Percentiles rank a stretch among this genome's conserved stretches.
These are phyloP conservation scores for Allantophomopsis lycopodina DNA, from an alignment of 2,329 filamentous ascomycete genomes.

Conservation along the genomic window DNA sequence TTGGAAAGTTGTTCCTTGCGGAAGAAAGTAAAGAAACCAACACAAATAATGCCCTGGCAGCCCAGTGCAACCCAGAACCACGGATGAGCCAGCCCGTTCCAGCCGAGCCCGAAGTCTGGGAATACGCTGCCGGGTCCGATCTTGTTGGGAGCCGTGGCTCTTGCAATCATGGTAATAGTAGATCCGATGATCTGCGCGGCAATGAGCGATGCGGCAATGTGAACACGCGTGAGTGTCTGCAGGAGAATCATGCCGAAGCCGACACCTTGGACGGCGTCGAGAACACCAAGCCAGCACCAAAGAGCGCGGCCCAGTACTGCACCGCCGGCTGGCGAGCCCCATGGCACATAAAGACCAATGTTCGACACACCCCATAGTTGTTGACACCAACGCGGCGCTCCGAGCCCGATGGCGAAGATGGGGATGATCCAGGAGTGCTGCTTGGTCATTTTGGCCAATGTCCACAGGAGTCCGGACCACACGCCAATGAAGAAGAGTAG, in stretches of 20 bases:
- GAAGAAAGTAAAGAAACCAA: conserved; percentile 42
- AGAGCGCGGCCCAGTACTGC: conserved; percentile 41
- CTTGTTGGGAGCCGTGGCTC: conserved; percentile 44
- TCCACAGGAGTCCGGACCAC: conserved; percentile 37
- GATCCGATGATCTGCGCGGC: conserved; percentile 48
- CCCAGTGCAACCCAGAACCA: conserved; percentile 49
- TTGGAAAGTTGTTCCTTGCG: conserved; percentile 43
- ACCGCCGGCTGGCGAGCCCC: conserved; percentile 38
- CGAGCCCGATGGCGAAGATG: conserved; percentile 52
- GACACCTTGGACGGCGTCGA: conserved; percentile 51
- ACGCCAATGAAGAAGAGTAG: conserved; percentile 37
- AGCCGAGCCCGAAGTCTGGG: conserved; percentile 40
- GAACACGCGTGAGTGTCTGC: conserved; percentile 49
- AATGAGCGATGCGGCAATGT: conserved; percentile 48
- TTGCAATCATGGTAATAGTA: conserved; percentile 44
- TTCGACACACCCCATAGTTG: conserved; percentile 51
- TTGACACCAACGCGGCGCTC: conserved; percentile 52
- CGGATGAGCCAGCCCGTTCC: conserved; percentile 29
- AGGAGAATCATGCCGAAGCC: conserved; percentile 56
- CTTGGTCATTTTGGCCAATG: conserved; percentile 39
- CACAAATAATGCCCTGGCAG: conserved; percentile 42
- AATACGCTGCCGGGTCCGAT: conserved; percentile 48
- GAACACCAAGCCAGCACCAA: conserved; percentile 55
- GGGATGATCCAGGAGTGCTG: conserved; percentile 53
- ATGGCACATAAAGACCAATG: conserved; percentile 47